Conservation (phyloP, 768 basidiomycete genomes). For the Harrya chromipes region DNA sequence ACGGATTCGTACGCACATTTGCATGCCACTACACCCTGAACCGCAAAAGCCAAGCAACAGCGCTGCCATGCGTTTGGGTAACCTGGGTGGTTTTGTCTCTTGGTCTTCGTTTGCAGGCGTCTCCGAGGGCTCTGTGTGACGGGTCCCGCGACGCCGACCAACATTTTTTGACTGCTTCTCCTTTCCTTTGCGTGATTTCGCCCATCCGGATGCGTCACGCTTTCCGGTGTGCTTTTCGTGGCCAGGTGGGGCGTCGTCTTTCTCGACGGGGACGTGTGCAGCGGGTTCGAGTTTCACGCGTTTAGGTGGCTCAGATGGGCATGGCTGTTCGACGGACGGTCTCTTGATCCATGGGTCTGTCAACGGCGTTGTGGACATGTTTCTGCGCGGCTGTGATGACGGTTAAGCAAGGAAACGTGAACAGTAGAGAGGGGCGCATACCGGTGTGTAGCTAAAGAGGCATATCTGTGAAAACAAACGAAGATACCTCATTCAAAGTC, state of each 20-base stretch:
- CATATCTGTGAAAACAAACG: slow-evolving; percentile 8
- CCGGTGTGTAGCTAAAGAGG: too few species aligned
- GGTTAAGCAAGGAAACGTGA: too few species aligned
- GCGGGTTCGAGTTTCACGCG: slow-evolving; percentile 7
- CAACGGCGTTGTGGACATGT: slow-evolving; percentile 1
- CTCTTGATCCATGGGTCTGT: slow-evolving; percentile 7
- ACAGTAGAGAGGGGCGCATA: too few species aligned
- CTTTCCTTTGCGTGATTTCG: slow-evolving; percentile 35
- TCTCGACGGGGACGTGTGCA: too few species aligned
- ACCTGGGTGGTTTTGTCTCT: slow-evolving; percentile 46
- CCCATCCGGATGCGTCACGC: slow-evolving; percentile 30
- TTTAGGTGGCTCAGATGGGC: slow-evolving; percentile 8
- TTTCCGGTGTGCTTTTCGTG: slow-evolving; percentile 6
- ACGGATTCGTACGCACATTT: slow-evolving; percentile 64
- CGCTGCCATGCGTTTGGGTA: slow-evolving; percentile 84
- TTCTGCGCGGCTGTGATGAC: too few species aligned
- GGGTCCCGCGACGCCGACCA: slow-evolving; percentile 42
- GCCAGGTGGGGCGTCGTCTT: neutral
- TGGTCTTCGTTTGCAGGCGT: slow-evolving; percentile 15
- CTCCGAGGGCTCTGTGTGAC: slow-evolving; percentile 34
- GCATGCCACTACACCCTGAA: slow-evolving; percentile 91
- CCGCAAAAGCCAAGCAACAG: slow-evolving; percentile 90
- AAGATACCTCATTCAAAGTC: slow-evolving; percentile 19
- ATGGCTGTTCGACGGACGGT: neutral
- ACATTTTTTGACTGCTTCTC: slow-evolving; percentile 37